Evolutionary conservation across 345 rosid genomes (phyloP), one percentile per base, ranked within the genome.

Genomic region (Citropsis articulata): DNA sequence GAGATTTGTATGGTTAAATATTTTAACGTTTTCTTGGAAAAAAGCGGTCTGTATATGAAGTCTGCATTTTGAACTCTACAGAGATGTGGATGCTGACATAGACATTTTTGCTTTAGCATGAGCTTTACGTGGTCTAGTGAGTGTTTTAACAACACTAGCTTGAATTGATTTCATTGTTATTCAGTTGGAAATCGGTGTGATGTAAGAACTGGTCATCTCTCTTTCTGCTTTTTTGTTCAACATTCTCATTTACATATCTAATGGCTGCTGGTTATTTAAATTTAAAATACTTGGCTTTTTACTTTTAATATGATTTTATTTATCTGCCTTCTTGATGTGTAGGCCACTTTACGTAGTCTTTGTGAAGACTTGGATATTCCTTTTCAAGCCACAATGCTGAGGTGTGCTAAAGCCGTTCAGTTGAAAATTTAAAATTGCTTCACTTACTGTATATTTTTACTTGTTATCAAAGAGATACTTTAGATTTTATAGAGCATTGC

Each of bases 311-410:
- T 56, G 33, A 21, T 79, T 77, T 55, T 55, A 62, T 5, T 12
- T 48, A 14, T 71, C 75, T 63, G n/a, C 59, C 57, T 76, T 66
- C 12, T 75, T 35, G 14, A 63, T 76, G n/a, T 76, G 81, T 84
- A 94, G 98, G 91, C 82, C 65, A 87, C 93, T 33, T 81, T 92
- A 66, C 88, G 83, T n/a, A 84, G 89, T 80, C 96, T 94, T 81
- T 94, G 94, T 75, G 82, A 89, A 84, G 94, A 92, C 68, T 80
- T 94, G 85, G 85, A 82, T 68, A 88, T 94, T 84, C 97, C 97
- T 77, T 92, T 87, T 84, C 91, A 92, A 74, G 78, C 86, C 14
- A 67, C 89, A 68, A 94, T 92, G 97, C 94, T 94, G 79, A 91
- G 86, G 97, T 89, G 84, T 60, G 89, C 65, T n/a, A 57, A 76